phyloP scores from a whole-genome alignment of 176 grass and related monocot genomes.

The Musa itinerans region DNA sequence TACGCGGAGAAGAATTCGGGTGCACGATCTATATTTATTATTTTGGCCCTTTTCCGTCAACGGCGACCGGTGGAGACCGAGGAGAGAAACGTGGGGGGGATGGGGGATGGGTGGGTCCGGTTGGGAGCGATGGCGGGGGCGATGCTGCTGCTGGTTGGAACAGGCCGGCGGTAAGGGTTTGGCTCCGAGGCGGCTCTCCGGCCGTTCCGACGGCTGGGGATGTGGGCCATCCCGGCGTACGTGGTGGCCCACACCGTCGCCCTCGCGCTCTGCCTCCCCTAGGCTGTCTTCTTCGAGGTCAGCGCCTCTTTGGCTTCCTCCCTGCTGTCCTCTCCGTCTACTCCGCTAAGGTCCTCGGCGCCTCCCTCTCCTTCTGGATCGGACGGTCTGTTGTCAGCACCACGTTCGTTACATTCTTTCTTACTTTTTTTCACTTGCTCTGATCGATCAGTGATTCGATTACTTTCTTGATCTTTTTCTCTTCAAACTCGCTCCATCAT shows the following conservation, averaged over 20 bases:
- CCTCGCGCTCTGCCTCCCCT: constrained; percentile 68
- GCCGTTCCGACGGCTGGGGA: constrained; percentile 45
- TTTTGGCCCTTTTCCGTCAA: no score
- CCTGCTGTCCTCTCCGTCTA: constrained; percentile 84
- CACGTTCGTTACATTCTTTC: no score
- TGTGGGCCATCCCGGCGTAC: constrained; percentile 70
- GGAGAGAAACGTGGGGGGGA: constrained; percentile 4
- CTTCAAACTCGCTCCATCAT: no score
- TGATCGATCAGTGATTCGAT: neutral
- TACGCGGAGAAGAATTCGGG: no score
- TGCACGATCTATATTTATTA: no score
- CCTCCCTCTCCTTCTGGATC: constrained; percentile 97
- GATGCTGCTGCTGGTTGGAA: constrained; percentile 13
- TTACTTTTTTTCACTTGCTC: neutral
- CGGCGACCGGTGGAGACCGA: neutral
- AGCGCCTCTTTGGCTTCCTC: no score
- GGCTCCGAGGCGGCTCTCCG: constrained; percentile 41
- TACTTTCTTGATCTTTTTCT: neutral
- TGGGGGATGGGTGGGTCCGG: constrained; percentile 18
- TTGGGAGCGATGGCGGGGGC: constrained; percentile 10
- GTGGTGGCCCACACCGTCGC: constrained; percentile 67
- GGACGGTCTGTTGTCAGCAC: constrained; percentile 34
- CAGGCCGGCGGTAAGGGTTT: constrained; percentile 45
- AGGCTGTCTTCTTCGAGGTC: constrained; percentile 88
- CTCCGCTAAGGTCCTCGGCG: constrained; percentile 85